Evolutionary conservation across 148 eudicot species (phyloP).

Genomic region (Nepenthes mirabilis): DNA sequence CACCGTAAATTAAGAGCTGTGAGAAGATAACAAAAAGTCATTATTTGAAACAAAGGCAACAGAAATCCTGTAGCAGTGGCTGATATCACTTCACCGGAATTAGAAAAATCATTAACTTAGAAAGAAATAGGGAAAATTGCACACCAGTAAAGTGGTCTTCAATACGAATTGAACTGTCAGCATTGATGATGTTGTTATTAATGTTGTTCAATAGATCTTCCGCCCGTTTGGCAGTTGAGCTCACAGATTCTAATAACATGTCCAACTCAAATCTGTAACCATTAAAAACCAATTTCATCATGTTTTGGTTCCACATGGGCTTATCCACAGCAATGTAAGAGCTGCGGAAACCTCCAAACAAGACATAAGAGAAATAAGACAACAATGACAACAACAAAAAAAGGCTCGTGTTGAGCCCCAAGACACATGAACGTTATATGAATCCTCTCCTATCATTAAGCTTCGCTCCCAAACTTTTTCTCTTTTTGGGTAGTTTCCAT

Average conservation of each 20-base stretch:
- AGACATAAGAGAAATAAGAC: neutral
- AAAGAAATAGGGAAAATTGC: constrained; percentile 4
- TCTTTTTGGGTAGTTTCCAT: no score
- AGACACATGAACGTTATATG: no score
- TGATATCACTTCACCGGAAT: neutral
- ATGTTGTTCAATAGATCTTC: constrained; percentile 68
- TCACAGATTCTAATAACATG: constrained; percentile 92
- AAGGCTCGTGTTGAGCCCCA: no score
- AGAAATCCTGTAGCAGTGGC: neutral
- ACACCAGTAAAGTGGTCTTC: constrained; percentile 83
- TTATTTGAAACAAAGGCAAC: neutral
- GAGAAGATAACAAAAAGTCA: constrained; percentile 8
- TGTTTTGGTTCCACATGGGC: neutral
- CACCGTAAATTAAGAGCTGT: constrained; percentile 82
- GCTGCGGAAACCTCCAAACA: neutral
- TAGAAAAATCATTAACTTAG: neutral
- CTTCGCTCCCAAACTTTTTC: no score
- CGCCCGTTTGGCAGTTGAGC: constrained; percentile 62
- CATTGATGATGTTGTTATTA: constrained; percentile 29
- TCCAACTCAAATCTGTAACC: constrained; percentile 85
- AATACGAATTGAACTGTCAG: constrained; percentile 39
- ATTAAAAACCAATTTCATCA: constrained; percentile 1
- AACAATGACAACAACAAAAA: no score
- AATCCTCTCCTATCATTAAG: no score
- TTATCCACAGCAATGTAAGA: neutral